These are phyloP conservation scores for Sclerotinia trifoliorum DNA, from an alignment of 2,329 filamentous ascomycete species.

Conservation along the genomic window DNA sequence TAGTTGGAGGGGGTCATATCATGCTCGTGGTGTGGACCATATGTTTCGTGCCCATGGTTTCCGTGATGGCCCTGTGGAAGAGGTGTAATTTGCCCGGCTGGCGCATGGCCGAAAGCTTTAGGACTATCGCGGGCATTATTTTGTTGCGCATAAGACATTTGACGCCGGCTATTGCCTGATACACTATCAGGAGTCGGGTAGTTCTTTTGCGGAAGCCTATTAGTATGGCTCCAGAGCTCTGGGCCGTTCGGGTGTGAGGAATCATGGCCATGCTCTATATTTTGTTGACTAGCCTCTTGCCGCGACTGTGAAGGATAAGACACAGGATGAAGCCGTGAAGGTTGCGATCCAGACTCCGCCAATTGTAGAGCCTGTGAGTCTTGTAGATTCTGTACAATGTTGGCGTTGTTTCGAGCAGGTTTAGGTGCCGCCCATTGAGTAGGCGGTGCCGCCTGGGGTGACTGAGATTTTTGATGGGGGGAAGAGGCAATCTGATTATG, in stretches of 20 bases:
- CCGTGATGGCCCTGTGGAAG: conserved; percentile 5
- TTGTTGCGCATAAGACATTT: conserved; percentile 18
- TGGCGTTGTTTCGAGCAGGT: conserved; percentile 20
- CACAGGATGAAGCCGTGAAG: conserved; percentile 8
- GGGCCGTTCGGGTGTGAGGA: background rate
- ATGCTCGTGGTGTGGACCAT: conserved; percentile 10
- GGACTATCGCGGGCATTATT: conserved; percentile 15
- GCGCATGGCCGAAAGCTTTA: conserved; percentile 11
- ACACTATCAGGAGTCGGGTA: conserved; percentile 21
- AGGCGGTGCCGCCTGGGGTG: conserved; percentile 11
- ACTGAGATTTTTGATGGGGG: conserved; percentile 15
- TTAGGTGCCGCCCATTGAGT: conserved; percentile 22
- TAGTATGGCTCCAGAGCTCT: conserved; percentile 18
- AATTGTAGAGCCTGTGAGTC: conserved; percentile 15
- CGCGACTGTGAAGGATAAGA: conserved; percentile 16
- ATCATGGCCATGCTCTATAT: conserved; percentile 14
- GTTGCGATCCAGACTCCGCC: conserved; percentile 2
- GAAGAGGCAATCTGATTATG: conserved; percentile 16
- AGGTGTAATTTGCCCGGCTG: background rate
- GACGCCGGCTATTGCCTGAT: conserved; percentile 20
- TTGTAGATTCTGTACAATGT: conserved; percentile 21
- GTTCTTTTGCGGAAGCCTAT: conserved; percentile 18
- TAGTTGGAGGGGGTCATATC: conserved; percentile 1
- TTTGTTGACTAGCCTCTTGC: conserved; percentile 15
- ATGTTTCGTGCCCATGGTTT: conserved; percentile 8